Base-by-base conservation (phyloP, 257 asterid species). In the Lycium ferocissimum region DNA sequence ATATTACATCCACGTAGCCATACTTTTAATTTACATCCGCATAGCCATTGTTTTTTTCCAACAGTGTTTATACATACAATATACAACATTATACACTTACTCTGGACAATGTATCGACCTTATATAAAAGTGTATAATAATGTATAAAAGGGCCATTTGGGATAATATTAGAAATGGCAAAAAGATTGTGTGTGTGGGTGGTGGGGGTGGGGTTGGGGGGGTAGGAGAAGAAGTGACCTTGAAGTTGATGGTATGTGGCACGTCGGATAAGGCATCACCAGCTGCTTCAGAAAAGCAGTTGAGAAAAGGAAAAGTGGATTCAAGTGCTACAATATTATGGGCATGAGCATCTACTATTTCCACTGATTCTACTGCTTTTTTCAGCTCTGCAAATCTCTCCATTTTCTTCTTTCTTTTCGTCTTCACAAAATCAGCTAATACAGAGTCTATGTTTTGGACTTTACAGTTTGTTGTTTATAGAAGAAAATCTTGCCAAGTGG, bases 341-440 rank as follows among this genome's bases (percentile, higher is more conserved):
- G 97, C 98, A 92, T 96, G 99, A 4, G 92, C 97, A 54, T 96
- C 99, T 7, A 96, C 94, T 5, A 96, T 56, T 88, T 89, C 97
- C 88, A 89, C 92, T 35, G 83, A 84, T 78, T 94, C 95, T 67
- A 92, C 86, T 53, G 92, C 97, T 82, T 90, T 79, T 85, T 87
- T 94, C 86, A 96, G 89, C 84, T 89, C 91, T 38, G 90, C 92
- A 73, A 91, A 93, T 51, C 80, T 70, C 81, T 92, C 96, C 97
- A 94, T 93, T 85, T 59, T 67, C 47, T 80, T 7, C 54, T 85
- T 66, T 26, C 33, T 26, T 26, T 26, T 26, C 13, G 51, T 7
- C 38, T 33, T 20, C 69, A 62, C 15, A 5, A 67, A 38, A 4
- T 67, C 15, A 67, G 15, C 45, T 66, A 66, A 26, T 26, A 26